phyloP scores from a whole-genome alignment of 768 basidiomycete genomes.

The Brasilioporus rufonigricans region DNA sequence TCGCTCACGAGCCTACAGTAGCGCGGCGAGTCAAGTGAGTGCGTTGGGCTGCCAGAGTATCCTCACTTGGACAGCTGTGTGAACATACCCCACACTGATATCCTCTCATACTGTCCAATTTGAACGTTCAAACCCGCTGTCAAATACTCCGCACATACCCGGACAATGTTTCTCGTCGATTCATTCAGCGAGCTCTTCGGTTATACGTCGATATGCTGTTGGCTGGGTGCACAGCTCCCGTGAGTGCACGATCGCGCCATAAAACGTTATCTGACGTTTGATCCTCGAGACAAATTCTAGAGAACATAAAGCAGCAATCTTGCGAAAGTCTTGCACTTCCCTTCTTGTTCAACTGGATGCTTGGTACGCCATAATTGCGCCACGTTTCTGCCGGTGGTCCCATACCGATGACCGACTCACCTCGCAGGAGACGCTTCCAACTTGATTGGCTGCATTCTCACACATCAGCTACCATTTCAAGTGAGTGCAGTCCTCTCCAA shows the following conservation, averaged over 20 bases:
- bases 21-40: neutral
- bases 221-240: constrained; percentile 90
- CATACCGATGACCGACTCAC: constrained; percentile 4
- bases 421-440: constrained; percentile 85
- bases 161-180: constrained; percentile 18
- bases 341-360: constrained; percentile 90
- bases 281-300: constrained; percentile 68
- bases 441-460: constrained; percentile 86
- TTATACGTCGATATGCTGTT: constrained; percentile 69
- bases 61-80: constrained; percentile 8
- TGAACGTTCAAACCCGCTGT: neutral
- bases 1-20: neutral
- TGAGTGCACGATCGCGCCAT: constrained; percentile 41
- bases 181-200: constrained; percentile 64
- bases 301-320: constrained; percentile 72
- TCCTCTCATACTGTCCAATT: neutral
- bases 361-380: constrained; percentile 53
- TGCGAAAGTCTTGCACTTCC: constrained; percentile 91
- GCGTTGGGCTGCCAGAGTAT: neutral
- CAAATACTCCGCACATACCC: neutral
- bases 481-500: constrained; percentile 41
- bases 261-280: constrained; percentile 8
- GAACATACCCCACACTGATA: constrained; percentile 14
- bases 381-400: neutral
- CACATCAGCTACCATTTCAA: constrained; percentile 93